A percentile compares a stretch with the other conserved stretches of the same genome.
phyloP scores from a whole-genome alignment of 2,329 filamentous ascomycete species.

The Raffaelea ambrosiae region DNA sequence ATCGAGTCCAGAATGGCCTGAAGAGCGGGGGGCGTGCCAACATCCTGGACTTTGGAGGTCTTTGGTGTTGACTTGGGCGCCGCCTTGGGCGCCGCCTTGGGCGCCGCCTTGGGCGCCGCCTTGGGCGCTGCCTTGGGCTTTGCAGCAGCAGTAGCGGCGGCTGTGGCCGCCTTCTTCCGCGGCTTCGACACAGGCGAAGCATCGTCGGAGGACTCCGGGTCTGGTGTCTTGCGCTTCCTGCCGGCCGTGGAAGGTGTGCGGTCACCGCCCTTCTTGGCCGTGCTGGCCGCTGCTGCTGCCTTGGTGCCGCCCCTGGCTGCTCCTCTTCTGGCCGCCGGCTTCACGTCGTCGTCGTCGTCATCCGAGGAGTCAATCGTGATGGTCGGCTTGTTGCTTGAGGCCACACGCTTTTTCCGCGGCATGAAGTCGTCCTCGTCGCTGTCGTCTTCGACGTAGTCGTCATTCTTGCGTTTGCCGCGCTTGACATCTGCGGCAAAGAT shows the following conservation, averaged over 20 bases:
- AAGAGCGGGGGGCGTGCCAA: constrained; percentile 60
- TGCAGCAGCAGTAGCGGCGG: constrained; percentile 5
- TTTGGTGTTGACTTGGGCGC: constrained; percentile 5
- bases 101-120: constrained; percentile 48
- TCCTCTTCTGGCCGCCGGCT: constrained; percentile 21
- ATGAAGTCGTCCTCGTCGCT: constrained; percentile 61
- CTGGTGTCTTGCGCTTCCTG: constrained; percentile 52
- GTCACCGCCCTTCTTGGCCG: neutral
- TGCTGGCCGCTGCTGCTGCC: constrained; percentile 14
- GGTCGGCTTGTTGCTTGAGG: constrained; percentile 30
- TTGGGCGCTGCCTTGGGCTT: constrained; percentile 7
- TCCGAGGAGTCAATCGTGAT: constrained; percentile 21
- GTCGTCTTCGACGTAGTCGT: constrained; percentile 66
- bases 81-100: constrained; percentile 15
- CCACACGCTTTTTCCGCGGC: constrained; percentile 51
- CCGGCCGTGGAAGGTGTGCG: constrained; percentile 7
- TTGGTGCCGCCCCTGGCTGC: neutral
- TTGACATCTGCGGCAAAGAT: constrained; percentile 71
- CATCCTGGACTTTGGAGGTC: constrained; percentile 43
- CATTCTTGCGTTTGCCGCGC: constrained; percentile 57
- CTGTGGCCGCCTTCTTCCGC: constrained; percentile 50
- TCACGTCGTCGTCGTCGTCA: constrained; percentile 19
- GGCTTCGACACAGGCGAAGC: constrained; percentile 32
- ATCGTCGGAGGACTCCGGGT: constrained; percentile 46
- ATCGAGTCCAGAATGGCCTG: constrained; percentile 85